A percentile compares a stretch with the other conserved stretches of the same genome.
phyloP scores from a whole-genome alignment of 495 filamentous ascomycete genomes.

The Penicillium simplicissimum region DNA sequence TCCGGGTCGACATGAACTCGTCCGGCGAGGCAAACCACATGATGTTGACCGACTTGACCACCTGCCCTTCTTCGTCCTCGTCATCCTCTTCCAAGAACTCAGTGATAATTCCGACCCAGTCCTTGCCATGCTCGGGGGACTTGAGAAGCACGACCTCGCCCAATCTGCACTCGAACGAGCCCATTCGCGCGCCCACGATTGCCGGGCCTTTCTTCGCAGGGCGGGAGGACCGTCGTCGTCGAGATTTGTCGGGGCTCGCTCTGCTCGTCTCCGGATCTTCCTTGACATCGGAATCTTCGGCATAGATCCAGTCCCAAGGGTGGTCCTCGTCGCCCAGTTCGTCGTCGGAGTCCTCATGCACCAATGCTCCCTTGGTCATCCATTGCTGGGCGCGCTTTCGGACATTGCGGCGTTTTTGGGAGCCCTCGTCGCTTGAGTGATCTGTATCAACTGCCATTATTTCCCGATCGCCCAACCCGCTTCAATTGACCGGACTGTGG shows the following conservation, averaged over 20 bases:
- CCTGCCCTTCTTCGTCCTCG: constrained; percentile 52
- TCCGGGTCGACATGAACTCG: constrained; percentile 73
- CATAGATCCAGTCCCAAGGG: constrained; percentile 94
- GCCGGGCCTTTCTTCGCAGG: constrained; percentile 35
- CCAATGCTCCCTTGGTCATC: constrained; percentile 64
- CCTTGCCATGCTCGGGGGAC: constrained; percentile 75
- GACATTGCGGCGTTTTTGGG: constrained; percentile 25
- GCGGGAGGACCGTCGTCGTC: constrained; percentile 35
- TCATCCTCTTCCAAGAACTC: constrained; percentile 71
- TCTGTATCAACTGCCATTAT: constrained; percentile 24
- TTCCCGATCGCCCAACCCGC: background rate
- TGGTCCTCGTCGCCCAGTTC: constrained; percentile 81
- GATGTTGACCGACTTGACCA: constrained; percentile 66
- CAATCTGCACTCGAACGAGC: constrained; percentile 74
- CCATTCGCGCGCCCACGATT: constrained; percentile 83
- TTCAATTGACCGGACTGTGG: constrained; percentile 7
- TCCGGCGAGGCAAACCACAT: constrained; percentile 91
- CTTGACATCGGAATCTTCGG: constrained; percentile 31
- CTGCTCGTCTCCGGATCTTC: constrained; percentile 23
- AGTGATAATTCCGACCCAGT: constrained; percentile 87
- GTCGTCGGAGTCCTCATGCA: constrained; percentile 86
- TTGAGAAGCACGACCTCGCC: constrained; percentile 87
- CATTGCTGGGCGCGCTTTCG: constrained; percentile 57
- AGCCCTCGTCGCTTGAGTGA: constrained; percentile 19
- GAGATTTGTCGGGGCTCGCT: constrained; percentile 30